A percentile compares a stretch with the other conserved stretches of the same genome.
phyloP scores from a whole-genome alignment of 73 alveolate genomes.

The Tetrahymena thermophila region DNA sequence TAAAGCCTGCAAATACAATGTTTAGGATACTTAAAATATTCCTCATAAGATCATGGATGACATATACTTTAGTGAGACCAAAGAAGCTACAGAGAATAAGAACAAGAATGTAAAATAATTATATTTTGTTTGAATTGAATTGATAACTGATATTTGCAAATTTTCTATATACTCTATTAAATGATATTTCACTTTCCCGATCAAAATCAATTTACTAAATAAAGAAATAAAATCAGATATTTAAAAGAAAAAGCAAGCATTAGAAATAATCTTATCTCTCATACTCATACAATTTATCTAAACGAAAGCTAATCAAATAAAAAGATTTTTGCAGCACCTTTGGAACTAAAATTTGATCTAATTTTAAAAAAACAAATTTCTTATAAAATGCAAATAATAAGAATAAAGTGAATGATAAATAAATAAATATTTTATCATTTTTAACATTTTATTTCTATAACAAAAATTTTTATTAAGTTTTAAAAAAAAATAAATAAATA shows the following conservation, averaged over 20 bases:
- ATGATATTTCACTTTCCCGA: not conserved
- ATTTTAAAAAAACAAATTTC: too few relatives aligned
- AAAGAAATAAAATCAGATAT: not conserved
- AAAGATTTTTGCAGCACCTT: too few relatives aligned
- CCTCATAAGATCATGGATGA: conserved; percentile 3
- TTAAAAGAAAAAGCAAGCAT: not conserved
- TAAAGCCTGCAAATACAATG: not conserved
- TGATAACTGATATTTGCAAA: not conserved
- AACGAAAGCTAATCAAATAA: too few relatives aligned
- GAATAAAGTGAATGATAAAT: too few relatives aligned
- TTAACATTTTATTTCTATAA: too few relatives aligned
- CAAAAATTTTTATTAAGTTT: too few relatives aligned
- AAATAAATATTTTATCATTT: too few relatives aligned
- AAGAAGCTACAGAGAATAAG: not conserved
- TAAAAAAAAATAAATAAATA: too few relatives aligned
- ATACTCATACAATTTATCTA: not conserved
- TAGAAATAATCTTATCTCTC: not conserved
- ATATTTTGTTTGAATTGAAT: too few relatives aligned
- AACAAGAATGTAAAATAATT: not conserved
- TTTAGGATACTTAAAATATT: not conserved
- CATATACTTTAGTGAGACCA: not conserved
- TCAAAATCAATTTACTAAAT: not conserved
- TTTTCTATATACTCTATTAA: not conserved
- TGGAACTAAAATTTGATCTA: too few relatives aligned
- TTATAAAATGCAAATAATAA: too few relatives aligned